These are phyloP conservation scores for Yamadazyma membranifaciens DNA, from an alignment of 1,139 yeast species.

Conservation along the genomic window DNA sequence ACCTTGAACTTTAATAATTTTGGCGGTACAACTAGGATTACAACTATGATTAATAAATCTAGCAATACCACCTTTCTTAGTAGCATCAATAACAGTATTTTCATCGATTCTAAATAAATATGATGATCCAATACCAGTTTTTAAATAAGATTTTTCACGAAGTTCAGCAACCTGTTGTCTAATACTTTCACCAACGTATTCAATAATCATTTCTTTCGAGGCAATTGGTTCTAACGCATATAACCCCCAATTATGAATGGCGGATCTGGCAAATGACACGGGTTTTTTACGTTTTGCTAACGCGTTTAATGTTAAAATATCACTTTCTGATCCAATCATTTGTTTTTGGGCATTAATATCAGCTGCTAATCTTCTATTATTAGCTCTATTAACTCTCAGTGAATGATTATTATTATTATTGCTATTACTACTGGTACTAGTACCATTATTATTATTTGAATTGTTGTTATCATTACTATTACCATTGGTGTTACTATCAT, in stretches of 20 bases:
- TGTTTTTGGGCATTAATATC: slow-evolving; percentile 83
- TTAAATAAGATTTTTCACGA: slow-evolving; percentile 80
- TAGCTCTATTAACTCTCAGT: slow-evolving; percentile 85
- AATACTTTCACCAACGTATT: slow-evolving; percentile 95
- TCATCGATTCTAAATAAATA: slow-evolving; percentile 92
- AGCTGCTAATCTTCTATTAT: slow-evolving; percentile 86
- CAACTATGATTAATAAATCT: slow-evolving; percentile 96
- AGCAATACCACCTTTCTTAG: slow-evolving; percentile 96
- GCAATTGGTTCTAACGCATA: slow-evolving; percentile 94
- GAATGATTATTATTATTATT: slow-evolving; percentile 40
- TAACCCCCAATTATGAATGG: slow-evolving; percentile 97
- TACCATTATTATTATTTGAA: background rate
- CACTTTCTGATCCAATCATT: slow-evolving; percentile 78
- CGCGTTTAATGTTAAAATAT: slow-evolving; percentile 70
- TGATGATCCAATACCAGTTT: slow-evolving; percentile 94
- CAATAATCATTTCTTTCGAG: slow-evolving; percentile 95
- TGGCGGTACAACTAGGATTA: slow-evolving; percentile 96
- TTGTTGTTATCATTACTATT: background rate
- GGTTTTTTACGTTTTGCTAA: slow-evolving; percentile 89
- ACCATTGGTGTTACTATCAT: slow-evolving; percentile 19
- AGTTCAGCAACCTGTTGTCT: slow-evolving; percentile 94
- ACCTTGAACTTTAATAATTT: slow-evolving; percentile 93
- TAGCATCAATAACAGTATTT: slow-evolving; percentile 94
- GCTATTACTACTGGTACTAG: slow-evolving; percentile 1
- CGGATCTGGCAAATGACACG: slow-evolving; percentile 92